Percentiles rank a stretch among this genome's conserved stretches.
These are phyloP conservation scores for Xylaria sp. DNA, from an alignment of 2,329 filamentous ascomycete species.

Conservation along the genomic window DNA sequence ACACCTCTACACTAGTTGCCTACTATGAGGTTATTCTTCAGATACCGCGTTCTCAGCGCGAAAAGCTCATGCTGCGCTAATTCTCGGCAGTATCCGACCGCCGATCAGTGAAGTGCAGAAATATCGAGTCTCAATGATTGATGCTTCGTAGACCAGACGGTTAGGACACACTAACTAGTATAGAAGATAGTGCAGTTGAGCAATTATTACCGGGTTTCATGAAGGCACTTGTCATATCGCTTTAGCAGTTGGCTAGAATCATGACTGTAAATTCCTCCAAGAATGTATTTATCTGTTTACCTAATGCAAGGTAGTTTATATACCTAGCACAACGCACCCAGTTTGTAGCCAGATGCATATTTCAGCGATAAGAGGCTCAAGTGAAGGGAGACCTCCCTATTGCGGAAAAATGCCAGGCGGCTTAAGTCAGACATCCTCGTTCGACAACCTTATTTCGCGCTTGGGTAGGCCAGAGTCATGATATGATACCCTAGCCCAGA, in stretches of 20 bases:
- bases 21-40: slow-evolving; percentile 7
- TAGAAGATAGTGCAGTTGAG: slow-evolving; percentile 3
- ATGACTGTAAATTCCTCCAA: background rate
- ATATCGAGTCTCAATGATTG: background rate
- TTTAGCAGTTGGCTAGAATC: background rate
- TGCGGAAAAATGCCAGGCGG: slow-evolving; percentile 29
- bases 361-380: slow-evolving; percentile 17
- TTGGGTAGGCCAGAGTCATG: slow-evolving; percentile 6
- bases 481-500: background rate
- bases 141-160: background rate
- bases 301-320: background rate
- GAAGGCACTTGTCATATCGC: background rate
- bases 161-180: too few relatives aligned
- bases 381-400: slow-evolving; percentile 33
- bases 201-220: background rate
- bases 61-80: background rate
- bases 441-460: slow-evolving; percentile 5
- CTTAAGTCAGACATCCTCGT: slow-evolving; percentile 13
- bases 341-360: slow-evolving; percentile 1
- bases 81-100: slow-evolving; percentile 30
- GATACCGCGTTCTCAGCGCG: slow-evolving; percentile 7
- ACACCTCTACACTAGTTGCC: background rate
- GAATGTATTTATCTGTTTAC: background rate
- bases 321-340: background rate
- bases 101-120: slow-evolving; percentile 13